Evolutionary conservation across 305 asterid species (phyloP).

Genomic region (Ilex paraguariensis): DNA sequence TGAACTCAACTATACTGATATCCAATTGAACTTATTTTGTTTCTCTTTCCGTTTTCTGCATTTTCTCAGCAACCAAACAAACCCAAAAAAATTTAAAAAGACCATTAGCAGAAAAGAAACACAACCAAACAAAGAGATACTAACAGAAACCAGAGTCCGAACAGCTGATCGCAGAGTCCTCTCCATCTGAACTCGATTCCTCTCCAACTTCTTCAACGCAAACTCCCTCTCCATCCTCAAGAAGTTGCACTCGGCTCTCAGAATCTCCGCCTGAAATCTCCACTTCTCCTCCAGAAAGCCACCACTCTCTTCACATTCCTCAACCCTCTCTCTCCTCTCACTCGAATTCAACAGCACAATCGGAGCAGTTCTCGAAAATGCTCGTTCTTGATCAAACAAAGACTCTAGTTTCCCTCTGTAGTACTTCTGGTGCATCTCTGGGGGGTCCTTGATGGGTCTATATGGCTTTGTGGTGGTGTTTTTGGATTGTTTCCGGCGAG

Average conservation of each 20-base stretch:
- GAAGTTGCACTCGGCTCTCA: constrained; percentile 63
- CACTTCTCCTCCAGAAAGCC: constrained; percentile 57
- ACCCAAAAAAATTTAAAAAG: neutral
- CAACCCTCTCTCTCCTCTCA: constrained; percentile 50
- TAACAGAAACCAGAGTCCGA: constrained; percentile 55
- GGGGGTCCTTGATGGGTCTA: constrained; percentile 1
- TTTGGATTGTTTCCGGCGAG: constrained; percentile 46
- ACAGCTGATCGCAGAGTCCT: constrained; percentile 52
- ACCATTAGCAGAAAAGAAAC: neutral
- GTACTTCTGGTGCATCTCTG: neutral
- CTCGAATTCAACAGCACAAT: constrained; percentile 21
- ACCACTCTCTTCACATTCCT: constrained; percentile 6
- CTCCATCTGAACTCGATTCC: constrained; percentile 48
- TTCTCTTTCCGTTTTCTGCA: neutral
- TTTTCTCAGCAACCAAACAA: neutral
- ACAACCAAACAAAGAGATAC: constrained; percentile 15
- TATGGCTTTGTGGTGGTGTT: constrained; percentile 13
- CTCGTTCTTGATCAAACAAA: constrained; percentile 41
- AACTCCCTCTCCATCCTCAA: constrained; percentile 64
- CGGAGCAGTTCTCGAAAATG: constrained; percentile 22
- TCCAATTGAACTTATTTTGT: too few relatives aligned
- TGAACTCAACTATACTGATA: too few relatives aligned
- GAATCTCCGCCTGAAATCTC: constrained; percentile 75
- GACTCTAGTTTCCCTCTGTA: constrained; percentile 36
- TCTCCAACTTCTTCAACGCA: constrained; percentile 57